Conservation (phyloP, 306 rosid species). For the Quercus dentata region DNA sequence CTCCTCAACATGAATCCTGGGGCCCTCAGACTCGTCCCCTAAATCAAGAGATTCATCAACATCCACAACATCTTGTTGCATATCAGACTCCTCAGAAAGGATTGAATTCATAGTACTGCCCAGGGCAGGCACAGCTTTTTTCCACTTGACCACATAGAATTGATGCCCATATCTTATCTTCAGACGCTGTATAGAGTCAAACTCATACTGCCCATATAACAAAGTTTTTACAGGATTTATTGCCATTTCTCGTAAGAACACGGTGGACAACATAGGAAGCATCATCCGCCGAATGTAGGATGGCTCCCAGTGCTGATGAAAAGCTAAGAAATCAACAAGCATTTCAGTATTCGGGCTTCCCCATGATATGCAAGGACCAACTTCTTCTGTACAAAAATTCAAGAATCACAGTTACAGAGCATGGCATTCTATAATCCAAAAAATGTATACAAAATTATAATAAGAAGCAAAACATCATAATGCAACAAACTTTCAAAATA, state of each 20-base stretch:
- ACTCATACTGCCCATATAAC: constrained; percentile 67
- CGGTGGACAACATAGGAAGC: constrained; percentile 83
- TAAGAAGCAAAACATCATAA: neutral
- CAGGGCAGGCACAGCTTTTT: constrained; percentile 18
- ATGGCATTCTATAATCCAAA: neutral
- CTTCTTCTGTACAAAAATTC: constrained; percentile 37
- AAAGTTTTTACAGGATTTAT: constrained; percentile 23
- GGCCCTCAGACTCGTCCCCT: constrained; percentile 52
- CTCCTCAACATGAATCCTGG: constrained; percentile 37
- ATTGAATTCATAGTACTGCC: constrained; percentile 7
- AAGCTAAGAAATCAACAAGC: constrained; percentile 60
- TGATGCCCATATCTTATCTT: constrained; percentile 63
- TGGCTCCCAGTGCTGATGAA: constrained; percentile 78
- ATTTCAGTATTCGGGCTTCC: constrained; percentile 56
- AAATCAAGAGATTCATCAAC: constrained; percentile 42
- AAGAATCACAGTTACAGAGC: constrained; percentile 10
- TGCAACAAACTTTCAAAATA: too few relatives aligned
- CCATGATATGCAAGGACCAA: constrained; percentile 54
- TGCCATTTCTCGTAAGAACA: constrained; percentile 65
- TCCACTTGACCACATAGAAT: constrained; percentile 78
- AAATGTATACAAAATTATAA: neutral
- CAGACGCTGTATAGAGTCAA: constrained; percentile 63
- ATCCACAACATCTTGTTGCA: constrained; percentile 41
- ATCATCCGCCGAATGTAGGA: constrained; percentile 58
- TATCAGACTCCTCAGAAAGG: constrained; percentile 33